Percentiles rank a stretch among this genome's conserved stretches.
Evolutionary conservation across 805 yeast genomes (phyloP).

Genomic region (Lipomyces lipofer): DNA sequence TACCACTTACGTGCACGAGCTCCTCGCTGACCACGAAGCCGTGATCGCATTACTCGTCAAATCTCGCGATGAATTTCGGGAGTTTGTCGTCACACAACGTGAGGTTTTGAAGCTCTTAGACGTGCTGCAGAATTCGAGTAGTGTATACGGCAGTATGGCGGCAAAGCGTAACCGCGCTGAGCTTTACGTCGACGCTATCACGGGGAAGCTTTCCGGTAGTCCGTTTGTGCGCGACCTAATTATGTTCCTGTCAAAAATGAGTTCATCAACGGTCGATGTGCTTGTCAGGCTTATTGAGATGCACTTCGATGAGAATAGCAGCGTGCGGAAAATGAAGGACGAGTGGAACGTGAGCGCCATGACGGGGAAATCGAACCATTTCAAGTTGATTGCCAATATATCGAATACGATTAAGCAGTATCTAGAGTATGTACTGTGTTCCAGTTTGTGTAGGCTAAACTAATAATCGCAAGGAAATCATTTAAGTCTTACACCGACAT

Average conservation of each 20-base stretch:
- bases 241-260: constrained; percentile 5
- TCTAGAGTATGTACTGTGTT: not conserved
- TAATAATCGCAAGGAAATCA: no score
- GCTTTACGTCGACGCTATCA: constrained; percentile 13
- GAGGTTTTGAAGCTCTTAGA: constrained; percentile 2
- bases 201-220: constrained; percentile 8
- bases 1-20: not conserved
- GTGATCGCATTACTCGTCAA: not conserved
- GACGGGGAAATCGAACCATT: constrained; percentile 10
- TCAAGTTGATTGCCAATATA: constrained; percentile 2
- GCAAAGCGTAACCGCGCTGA: constrained; percentile 11
- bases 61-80: not conserved
- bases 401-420: constrained; percentile 2
- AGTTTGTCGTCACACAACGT: not conserved
- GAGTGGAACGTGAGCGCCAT: constrained; percentile 8
- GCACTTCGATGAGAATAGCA: not conserved
- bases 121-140: not conserved
- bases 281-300: constrained; percentile 3
- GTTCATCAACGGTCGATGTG: not conserved
- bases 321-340: constrained; percentile 2
- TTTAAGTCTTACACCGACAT: constrained; percentile 13
- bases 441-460: no score
- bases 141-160: not conserved
- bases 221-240: constrained; percentile 8
- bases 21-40: not conserved